phyloP scores from a whole-genome alignment of 805 yeast species.

The Phaffomyces antillensis region DNA sequence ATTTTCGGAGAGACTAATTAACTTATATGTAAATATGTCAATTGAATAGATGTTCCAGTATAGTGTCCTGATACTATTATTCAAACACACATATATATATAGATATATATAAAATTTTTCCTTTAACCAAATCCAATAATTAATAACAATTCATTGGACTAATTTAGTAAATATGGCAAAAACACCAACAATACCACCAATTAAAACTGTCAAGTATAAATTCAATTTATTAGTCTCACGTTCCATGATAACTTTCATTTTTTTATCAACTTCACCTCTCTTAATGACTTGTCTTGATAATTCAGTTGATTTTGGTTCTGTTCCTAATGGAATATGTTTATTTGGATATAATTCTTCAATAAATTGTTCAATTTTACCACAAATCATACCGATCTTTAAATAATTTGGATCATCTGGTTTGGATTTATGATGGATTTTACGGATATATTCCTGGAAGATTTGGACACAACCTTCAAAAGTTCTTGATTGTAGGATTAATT shows the following conservation, averaged over 20 bases:
- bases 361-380: slow-evolving; percentile 85
- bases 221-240: slow-evolving; percentile 22
- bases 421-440: slow-evolving; percentile 71
- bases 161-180: slow-evolving; percentile 1
- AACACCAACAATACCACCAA: slow-evolving; percentile 2
- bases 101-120: no score
- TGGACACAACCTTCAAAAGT: slow-evolving; percentile 67
- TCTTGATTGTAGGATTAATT: slow-evolving; percentile 65
- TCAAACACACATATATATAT: no score
- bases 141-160: background rate
- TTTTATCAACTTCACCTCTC: slow-evolving; percentile 36
- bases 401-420: slow-evolving; percentile 82
- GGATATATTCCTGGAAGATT: slow-evolving; percentile 70
- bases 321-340: slow-evolving; percentile 47
- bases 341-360: slow-evolving; percentile 71
- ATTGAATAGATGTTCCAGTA: no score
- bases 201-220: background rate
- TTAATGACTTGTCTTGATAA: slow-evolving; percentile 33
- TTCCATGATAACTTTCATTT: slow-evolving; percentile 19
- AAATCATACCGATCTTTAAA: slow-evolving; percentile 70
- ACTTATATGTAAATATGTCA: no score
- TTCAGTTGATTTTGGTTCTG: slow-evolving; percentile 31
- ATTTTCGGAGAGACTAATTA: no score
- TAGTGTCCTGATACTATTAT: no score
- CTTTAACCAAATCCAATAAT: no score